Conservation (phyloP, 1,139 yeast species). For the Taphrina flavorubra region DNA sequence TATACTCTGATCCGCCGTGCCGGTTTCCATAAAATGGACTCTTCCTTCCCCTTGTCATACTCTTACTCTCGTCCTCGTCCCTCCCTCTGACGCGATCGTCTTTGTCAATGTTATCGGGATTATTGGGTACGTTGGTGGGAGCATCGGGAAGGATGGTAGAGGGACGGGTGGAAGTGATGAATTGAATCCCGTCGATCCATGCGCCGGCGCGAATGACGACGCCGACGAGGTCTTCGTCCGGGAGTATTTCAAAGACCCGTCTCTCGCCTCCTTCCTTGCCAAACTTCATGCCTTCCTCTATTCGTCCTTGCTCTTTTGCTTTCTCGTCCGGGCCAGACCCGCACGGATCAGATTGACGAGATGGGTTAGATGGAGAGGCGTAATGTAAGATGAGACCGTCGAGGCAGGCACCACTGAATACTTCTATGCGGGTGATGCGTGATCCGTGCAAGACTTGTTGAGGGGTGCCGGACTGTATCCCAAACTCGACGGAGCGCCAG, state of each 20-base stretch:
- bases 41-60: slow-evolving; percentile 52
- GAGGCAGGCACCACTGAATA: slow-evolving; percentile 74
- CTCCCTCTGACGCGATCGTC: no score
- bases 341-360: no score
- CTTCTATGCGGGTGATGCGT: slow-evolving; percentile 59
- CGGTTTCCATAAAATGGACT: slow-evolving; percentile 12
- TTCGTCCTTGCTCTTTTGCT: no score
- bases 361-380: background rate
- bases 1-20: slow-evolving; percentile 14
- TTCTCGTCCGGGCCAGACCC: no score
- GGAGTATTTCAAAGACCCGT: slow-evolving; percentile 62
- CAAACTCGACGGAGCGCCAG: slow-evolving; percentile 12
- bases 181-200: slow-evolving; percentile 87
- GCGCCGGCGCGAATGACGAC: slow-evolving; percentile 74
- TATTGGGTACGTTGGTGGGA: no score
- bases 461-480: slow-evolving; percentile 11
- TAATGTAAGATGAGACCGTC: slow-evolving; percentile 60
- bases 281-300: slow-evolving; percentile 48
- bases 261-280: slow-evolving; percentile 69
- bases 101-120: no score
- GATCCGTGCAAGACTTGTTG: slow-evolving; percentile 45
- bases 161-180: slow-evolving; percentile 51
- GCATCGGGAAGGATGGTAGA: no score
- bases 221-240: slow-evolving; percentile 66
- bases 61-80: no score